These are phyloP conservation scores for Aphanomyces cochlioides DNA, from an alignment of 352 stramenopile genomes.

Conservation along the genomic window DNA sequence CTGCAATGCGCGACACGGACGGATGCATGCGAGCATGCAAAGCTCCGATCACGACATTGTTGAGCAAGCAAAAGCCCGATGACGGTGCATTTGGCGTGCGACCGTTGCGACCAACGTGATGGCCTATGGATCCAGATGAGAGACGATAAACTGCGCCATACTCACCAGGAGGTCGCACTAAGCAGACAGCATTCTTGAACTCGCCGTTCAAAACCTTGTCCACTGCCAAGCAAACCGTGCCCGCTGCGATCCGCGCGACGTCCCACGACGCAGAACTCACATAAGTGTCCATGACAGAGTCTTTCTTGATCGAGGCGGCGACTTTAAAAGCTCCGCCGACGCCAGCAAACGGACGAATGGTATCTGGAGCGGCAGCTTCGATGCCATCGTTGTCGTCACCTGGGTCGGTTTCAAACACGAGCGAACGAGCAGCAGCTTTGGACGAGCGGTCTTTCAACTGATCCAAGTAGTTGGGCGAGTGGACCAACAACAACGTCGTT, in stretches of 20 bases:
- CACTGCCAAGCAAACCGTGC: slow-evolving; percentile 74
- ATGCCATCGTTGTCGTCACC: slow-evolving; percentile 34
- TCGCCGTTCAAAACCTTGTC: slow-evolving; percentile 77
- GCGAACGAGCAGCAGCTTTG: slow-evolving; percentile 41
- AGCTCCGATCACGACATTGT: slow-evolving; percentile 98
- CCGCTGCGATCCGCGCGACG: slow-evolving; percentile 69
- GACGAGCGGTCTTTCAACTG: slow-evolving; percentile 64
- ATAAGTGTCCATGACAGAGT: slow-evolving; percentile 77
- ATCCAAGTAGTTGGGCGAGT: slow-evolving; percentile 73
- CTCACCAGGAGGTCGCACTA: slow-evolving; percentile 31
- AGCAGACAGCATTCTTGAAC: slow-evolving; percentile 38
- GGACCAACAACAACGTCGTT: slow-evolving; percentile 73
- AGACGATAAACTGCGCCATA: background rate
- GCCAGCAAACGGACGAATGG: slow-evolving; percentile 43
- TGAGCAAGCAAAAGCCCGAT: slow-evolving; percentile 97
- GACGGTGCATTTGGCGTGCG: slow-evolving; percentile 65
- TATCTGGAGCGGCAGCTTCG: background rate
- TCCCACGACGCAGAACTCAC: slow-evolving; percentile 84
- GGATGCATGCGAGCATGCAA: slow-evolving; percentile 92
- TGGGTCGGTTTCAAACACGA: slow-evolving; percentile 78
- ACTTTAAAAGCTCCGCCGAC: slow-evolving; percentile 62
- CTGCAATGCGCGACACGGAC: slow-evolving; percentile 91
- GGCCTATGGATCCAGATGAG: slow-evolving; percentile 6
- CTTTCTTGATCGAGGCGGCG: slow-evolving; percentile 57
- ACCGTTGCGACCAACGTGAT: slow-evolving; percentile 52